A percentile compares a stretch with the other conserved stretches of the same genome.
These are phyloP conservation scores for Coemansia sp. DNA, from an alignment of 371 early-diverging fungal genomes.

Conservation along the genomic window DNA sequence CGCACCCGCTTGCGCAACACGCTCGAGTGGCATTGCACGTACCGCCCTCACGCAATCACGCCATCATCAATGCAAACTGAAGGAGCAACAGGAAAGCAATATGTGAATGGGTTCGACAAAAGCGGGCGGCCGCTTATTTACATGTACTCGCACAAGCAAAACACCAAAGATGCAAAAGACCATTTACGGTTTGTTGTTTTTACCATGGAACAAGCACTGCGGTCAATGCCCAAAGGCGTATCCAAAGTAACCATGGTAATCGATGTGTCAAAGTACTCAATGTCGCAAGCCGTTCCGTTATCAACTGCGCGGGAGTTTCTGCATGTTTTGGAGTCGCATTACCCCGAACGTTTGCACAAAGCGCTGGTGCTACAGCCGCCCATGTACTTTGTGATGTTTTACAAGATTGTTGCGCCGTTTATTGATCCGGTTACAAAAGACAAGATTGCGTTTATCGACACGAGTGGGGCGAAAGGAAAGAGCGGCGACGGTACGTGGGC, in stretches of 20 bases:
- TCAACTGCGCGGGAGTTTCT: slow-evolving; percentile 75
- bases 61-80: slow-evolving; percentile 70
- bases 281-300: slow-evolving; percentile 68
- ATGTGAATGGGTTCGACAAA: slow-evolving; percentile 72
- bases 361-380: slow-evolving; percentile 71
- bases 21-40: slow-evolving; percentile 73
- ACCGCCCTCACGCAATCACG: slow-evolving; percentile 69
- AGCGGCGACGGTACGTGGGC: slow-evolving; percentile 47
- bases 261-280: slow-evolving; percentile 72
- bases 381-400: slow-evolving; percentile 83
- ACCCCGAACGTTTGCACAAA: slow-evolving; percentile 76
- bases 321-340: slow-evolving; percentile 76
- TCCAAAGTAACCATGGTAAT: slow-evolving; percentile 73
- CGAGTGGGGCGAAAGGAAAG: slow-evolving; percentile 11
- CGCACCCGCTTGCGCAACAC: slow-evolving; percentile 65
- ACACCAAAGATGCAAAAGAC: slow-evolving; percentile 72
- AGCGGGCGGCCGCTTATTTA: slow-evolving; percentile 70
- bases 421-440: slow-evolving; percentile 87
- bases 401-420: slow-evolving; percentile 79
- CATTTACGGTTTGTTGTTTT: slow-evolving; percentile 79
- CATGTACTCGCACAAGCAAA: slow-evolving; percentile 73
- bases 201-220: slow-evolving; percentile 72
- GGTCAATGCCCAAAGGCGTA: slow-evolving; percentile 74
- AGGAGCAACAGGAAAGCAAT: slow-evolving; percentile 81
- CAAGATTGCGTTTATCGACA: slow-evolving; percentile 82